These are phyloP conservation scores for Lomentospora prolificans DNA, from an alignment of 2,329 filamentous ascomycete species.

Conservation along the genomic window DNA sequence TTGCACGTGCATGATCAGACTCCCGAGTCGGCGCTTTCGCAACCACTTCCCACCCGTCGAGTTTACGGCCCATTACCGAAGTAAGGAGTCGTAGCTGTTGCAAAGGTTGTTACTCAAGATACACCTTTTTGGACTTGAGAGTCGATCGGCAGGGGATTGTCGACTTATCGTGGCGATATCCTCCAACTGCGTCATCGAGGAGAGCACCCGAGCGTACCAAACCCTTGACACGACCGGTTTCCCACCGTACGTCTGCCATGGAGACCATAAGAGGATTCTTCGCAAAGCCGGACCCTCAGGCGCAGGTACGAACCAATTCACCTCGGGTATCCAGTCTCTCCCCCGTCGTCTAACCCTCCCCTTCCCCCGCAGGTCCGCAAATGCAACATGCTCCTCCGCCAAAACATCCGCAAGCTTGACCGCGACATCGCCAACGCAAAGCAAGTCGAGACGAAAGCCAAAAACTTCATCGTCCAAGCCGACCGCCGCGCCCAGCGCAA, in stretches of 20 bases:
- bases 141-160: too few species aligned
- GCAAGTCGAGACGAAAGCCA: conserved; percentile 72
- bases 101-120: too few species aligned
- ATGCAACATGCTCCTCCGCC: conserved; percentile 82
- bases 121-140: too few species aligned
- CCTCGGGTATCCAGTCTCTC: background rate
- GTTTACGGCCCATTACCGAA: too few species aligned
- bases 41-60: too few species aligned
- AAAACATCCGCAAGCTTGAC: conserved; percentile 88
- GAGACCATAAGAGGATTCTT: conserved; percentile 80
- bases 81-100: too few species aligned
- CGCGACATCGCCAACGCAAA: conserved; percentile 78
- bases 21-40: too few species aligned
- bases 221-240: background rate
- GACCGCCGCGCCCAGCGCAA: conserved; percentile 74
- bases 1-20: too few species aligned
- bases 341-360: background rate
- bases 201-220: too few species aligned
- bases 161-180: too few species aligned
- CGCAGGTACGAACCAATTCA: conserved; percentile 68
- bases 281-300: conserved; percentile 84
- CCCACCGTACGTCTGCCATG: conserved; percentile 45
- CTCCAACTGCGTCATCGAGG: too few species aligned
- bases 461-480: conserved; percentile 72
- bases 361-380: conserved; percentile 65